Evolutionary conservation across 441 rosid species (phyloP).

Genomic region (Bocquillonia castaneifolia): DNA sequence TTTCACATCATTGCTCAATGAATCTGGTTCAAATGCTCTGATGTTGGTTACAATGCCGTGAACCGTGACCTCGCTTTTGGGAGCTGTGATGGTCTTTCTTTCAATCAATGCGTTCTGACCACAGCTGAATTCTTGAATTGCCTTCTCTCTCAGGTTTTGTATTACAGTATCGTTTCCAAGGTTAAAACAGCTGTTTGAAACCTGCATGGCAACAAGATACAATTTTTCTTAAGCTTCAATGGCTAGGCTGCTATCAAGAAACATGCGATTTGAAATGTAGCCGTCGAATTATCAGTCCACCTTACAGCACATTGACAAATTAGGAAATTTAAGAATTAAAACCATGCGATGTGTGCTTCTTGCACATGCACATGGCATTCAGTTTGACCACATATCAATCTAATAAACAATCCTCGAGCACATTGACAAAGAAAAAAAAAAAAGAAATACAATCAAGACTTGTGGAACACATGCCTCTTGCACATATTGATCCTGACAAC

Average conservation of each 20-base stretch:
- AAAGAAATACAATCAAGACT: not conserved
- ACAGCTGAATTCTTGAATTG: conserved; percentile 41
- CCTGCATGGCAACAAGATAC: conserved; percentile 34
- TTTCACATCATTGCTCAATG: conserved; percentile 42
- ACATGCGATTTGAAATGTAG: not conserved
- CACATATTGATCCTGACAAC: not conserved
- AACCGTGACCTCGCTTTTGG: conserved; percentile 50
- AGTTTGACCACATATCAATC: too few relatives aligned
- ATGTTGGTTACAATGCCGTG: conserved; percentile 67
- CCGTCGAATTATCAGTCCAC: not conserved
- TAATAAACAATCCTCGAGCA: not conserved
- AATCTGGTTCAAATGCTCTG: conserved; percentile 41
- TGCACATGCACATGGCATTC: too few relatives aligned
- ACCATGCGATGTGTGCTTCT: too few relatives aligned
- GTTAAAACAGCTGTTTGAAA: conserved; percentile 28
- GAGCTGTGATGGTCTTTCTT: conserved; percentile 36
- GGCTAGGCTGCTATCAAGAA: not conserved
- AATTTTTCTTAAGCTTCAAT: conserved; percentile 1
- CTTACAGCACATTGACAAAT: too few relatives aligned
- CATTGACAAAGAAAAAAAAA: too few relatives aligned
- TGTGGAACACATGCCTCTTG: not conserved
- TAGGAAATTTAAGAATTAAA: too few relatives aligned
- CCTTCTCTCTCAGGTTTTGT: conserved; percentile 47
- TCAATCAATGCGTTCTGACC: conserved; percentile 55
- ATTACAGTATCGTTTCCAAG: conserved; percentile 42